Evolutionary conservation across 805 yeast genomes (phyloP), one percentile per base, ranked within the genome.

Genomic region (Saccharomyces kudriavzevii): DNA sequence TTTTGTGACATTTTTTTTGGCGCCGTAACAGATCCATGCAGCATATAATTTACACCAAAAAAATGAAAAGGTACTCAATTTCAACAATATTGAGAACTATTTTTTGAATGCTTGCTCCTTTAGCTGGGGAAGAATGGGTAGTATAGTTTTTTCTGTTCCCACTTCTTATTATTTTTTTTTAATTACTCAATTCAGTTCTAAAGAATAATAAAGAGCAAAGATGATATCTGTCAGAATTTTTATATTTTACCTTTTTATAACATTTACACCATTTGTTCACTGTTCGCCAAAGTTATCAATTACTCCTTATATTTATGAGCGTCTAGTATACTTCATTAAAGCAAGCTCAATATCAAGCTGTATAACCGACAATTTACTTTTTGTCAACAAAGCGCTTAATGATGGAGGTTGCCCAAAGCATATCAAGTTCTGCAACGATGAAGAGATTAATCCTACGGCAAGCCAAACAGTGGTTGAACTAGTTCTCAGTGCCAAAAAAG

Each of bases 401-500:
- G 59, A 64, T 2, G 67, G 69, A 6, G 71, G 71, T 1, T 74
- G 78, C 56, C 70, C 72, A 0, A 30, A 50, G 8, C 60, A 60
- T 49, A 54, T 70, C 11, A 54, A 56, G 3, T 64, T 70, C 48
- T 74, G 77, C 48, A 50, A 63, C 2, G 59, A 65, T 52, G 55
- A 56, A 47, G 31, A 51, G 10, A 47, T 56, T 28, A 61, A 69
- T 47, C 70, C 69, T 1, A 62, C 70, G 5, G 57, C 55, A 3
- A 30, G 50, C 2, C 48, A 58, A 30, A 69, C 79, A 10, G 68
- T 70, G 24, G 66, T 82, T 1, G 66, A 74, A 22, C 52, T 70
- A 30, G 70, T 74, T 1, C 74, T 78, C 49, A 67, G 70, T 50
- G 77, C 77, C 51, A 74, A 70, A 50, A 70, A 71, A 13, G 61